Evolutionary conservation across 306 rosid species (phyloP).

Genomic region (Dalbergia cochinchinensis): DNA sequence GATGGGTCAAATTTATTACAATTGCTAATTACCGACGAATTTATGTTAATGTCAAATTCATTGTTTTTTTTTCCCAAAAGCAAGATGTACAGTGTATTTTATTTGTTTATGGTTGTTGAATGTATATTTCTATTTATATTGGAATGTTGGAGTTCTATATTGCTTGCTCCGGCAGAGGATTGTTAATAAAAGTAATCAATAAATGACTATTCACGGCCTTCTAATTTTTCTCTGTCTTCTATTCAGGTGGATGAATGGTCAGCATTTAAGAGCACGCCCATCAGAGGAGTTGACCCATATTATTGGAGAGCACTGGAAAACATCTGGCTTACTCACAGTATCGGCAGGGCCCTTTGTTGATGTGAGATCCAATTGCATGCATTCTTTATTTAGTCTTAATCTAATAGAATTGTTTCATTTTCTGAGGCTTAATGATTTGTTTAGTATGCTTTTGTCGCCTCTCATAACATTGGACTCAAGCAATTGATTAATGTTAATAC

Average conservation of each 20-base stretch:
- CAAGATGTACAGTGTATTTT: constrained; percentile 36
- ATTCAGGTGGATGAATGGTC: constrained; percentile 98
- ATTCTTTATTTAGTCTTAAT: constrained; percentile 35
- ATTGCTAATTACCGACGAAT: background rate
- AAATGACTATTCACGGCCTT: constrained; percentile 11
- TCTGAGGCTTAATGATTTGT: constrained; percentile 11
- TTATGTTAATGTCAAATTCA: background rate
- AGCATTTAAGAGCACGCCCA: constrained; percentile 79
- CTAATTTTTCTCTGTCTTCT: constrained; percentile 24
- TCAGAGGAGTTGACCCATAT: constrained; percentile 71
- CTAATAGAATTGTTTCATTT: constrained; percentile 16
- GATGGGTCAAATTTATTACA: background rate
- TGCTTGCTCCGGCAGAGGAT: constrained; percentile 15
- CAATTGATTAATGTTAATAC: constrained; percentile 4
- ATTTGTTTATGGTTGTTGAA: constrained; percentile 10
- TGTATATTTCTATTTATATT: constrained; percentile 18
- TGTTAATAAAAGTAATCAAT: background rate
- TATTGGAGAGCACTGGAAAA: constrained; percentile 82
- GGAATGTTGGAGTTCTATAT: background rate
- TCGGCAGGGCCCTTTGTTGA: constrained; percentile 74
- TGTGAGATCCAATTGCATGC: constrained; percentile 59
- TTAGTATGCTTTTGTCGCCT: constrained; percentile 18
- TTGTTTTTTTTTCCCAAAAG: background rate
- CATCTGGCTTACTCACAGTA: constrained; percentile 65
- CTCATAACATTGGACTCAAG: constrained; percentile 17